A percentile compares a stretch with the other conserved stretches of the same genome.
These are phyloP conservation scores for Conringia planisiliqua DNA, from an alignment of 345 rosid genomes.

Conservation along the genomic window DNA sequence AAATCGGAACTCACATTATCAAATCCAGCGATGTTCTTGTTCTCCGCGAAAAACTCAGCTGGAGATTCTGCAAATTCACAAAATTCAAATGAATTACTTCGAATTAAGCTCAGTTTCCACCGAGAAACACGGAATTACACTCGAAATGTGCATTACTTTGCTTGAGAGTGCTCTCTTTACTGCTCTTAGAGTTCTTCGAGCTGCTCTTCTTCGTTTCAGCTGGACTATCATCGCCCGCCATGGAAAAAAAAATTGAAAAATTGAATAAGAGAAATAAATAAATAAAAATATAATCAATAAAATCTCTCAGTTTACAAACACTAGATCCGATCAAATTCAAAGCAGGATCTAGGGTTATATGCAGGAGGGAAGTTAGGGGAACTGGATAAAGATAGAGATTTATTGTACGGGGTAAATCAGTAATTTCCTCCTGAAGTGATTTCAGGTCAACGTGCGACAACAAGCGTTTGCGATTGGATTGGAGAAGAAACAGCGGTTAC, in stretches of 20 bases:
- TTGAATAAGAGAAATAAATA: background rate
- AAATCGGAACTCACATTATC: constrained; percentile 62
- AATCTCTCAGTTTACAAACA: constrained; percentile 1
- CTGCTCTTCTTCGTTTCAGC: constrained; percentile 55
- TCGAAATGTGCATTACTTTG: constrained; percentile 49
- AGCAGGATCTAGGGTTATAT: constrained; percentile 30
- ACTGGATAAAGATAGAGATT: background rate
- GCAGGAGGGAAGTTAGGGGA: constrained; percentile 3
- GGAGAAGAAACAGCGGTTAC: background rate
- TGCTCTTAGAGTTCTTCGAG: constrained; percentile 50
- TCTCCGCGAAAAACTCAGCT: constrained; percentile 98
- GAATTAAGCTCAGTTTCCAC: background rate
- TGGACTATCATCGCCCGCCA: constrained; percentile 45
- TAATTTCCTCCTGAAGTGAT: background rate
- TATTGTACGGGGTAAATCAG: background rate
- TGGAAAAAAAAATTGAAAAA: constrained; percentile 34
- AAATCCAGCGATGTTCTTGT: constrained; percentile 97
- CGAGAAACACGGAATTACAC: background rate
- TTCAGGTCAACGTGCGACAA: background rate
- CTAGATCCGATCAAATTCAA: background rate
- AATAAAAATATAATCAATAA: background rate
- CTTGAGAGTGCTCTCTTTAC: constrained; percentile 78
- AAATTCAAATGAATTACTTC: background rate
- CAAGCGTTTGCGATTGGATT: background rate
- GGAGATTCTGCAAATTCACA: constrained; percentile 72